Base-by-base conservation (phyloP, 148 eudicot genomes). In the Salicornia ramosissima region DNA sequence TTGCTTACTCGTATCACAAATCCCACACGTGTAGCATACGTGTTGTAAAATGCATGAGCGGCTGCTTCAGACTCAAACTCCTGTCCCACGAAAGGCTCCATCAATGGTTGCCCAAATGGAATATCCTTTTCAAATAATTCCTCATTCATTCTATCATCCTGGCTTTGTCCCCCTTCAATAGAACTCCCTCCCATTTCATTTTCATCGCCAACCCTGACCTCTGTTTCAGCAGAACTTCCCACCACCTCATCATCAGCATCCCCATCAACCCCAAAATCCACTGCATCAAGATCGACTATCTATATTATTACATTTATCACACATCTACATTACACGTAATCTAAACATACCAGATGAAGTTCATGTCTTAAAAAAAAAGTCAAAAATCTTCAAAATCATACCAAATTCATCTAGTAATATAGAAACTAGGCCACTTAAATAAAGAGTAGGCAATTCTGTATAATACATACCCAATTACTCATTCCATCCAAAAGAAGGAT, bases 1-100 rank as follows among this genome's bases (percentile, higher is more conserved):
- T 90, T 93, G 83, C 98, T 88, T 25, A 90, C 98, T 21, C 98
- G 90, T 46, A 93, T 85, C 58, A 93, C 74, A 57, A 93, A 93
- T 47, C 98, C 98, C 34, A 90, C 85, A 42, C 83, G 86, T 42
- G 97, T 90, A 30, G 86, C 90, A 72, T 92, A 92, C 21, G 86
- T 67, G 74, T 93, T 93, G 67, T 93, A 90, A 77, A 84, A 93
- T 36, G 96, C 89, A 80, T 93, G 98, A 49, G 98, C 96, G 68
- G 85, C 92, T 6, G 95, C 90, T 82, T 93, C 98, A 39, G 97
- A 86, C 12, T 93, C 98, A 76, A 93, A 93, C 71, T 93, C 98
- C 73, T 84, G 96, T 70, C 90, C 90, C 29, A 90, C 78, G 81
- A 83, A 90, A 24, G 98, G 98, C 82, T 93, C 98, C 29, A 88